Percentiles rank a stretch among this genome's conserved stretches.
phyloP scores from a whole-genome alignment of 208 protist species.

The Wallacemonas sp. region DNA sequence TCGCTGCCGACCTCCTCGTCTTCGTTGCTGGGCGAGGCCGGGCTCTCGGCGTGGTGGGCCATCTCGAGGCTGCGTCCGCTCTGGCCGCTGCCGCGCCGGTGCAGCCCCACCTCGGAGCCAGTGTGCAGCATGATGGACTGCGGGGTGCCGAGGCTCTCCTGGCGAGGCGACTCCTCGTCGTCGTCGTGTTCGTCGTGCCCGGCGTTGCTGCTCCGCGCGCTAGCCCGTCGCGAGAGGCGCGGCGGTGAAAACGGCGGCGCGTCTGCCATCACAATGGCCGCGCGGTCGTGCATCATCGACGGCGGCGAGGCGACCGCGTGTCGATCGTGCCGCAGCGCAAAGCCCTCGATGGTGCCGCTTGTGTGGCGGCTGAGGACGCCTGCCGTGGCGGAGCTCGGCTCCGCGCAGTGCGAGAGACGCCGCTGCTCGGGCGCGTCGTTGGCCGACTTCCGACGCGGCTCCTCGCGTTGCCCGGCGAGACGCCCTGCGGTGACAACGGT shows the following conservation, averaged over 20 bases:
- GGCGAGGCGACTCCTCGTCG: background rate
- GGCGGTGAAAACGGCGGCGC: background rate
- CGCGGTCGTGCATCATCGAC: background rate
- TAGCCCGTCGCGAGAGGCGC: background rate
- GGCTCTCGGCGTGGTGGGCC: background rate
- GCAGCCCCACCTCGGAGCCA: background rate
- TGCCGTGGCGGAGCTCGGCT: background rate
- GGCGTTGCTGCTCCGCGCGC: background rate
- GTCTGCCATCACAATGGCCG: background rate
- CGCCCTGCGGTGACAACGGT: conserved; percentile 9
- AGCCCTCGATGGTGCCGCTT: background rate
- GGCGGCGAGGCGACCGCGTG: too few relatives aligned
- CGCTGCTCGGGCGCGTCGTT: conserved; percentile 7
- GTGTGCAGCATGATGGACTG: conserved; percentile 9
- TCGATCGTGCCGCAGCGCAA: background rate
- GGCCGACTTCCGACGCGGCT: background rate
- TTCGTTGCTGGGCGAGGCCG: background rate
- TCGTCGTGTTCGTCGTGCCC: background rate
- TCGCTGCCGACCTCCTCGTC: conserved; percentile 6
- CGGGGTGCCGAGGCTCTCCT: background rate
- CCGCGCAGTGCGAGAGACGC: background rate
- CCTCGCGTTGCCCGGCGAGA: background rate
- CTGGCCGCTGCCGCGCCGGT: background rate
- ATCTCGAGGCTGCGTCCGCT: background rate
- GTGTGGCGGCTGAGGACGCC: background rate